Evolutionary conservation across 1,139 yeast species (phyloP).

Genomic region (Candida neerlandica): DNA sequence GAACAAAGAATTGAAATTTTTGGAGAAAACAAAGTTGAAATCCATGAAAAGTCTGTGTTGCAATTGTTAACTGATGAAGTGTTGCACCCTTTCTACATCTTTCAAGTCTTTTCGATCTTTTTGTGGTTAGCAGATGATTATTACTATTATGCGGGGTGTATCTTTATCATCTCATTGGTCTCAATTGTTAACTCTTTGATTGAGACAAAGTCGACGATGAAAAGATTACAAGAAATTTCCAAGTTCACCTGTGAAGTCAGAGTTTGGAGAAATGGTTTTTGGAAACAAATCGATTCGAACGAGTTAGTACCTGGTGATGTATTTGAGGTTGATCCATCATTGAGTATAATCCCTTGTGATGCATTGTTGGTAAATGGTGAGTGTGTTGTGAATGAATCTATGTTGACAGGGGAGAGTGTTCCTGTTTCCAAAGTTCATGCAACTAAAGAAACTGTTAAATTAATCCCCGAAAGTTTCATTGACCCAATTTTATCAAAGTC

Average conservation of each 20-base stretch:
- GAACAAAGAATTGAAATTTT: constrained; percentile 74
- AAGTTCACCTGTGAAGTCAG: constrained; percentile 77
- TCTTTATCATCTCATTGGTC: constrained; percentile 78
- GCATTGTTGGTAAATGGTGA: constrained; percentile 86
- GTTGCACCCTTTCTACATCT: constrained; percentile 90
- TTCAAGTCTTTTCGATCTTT: constrained; percentile 87
- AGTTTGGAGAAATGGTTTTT: constrained; percentile 89
- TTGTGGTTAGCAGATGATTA: constrained; percentile 93
- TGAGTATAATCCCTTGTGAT: constrained; percentile 81
- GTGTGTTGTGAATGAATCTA: constrained; percentile 90
- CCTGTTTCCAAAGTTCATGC: constrained; percentile 87
- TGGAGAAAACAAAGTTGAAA: constrained; percentile 73
- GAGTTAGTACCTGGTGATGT: constrained; percentile 96
- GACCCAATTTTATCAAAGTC: constrained; percentile 71
- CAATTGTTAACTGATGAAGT: constrained; percentile 83
- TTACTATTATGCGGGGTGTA: constrained; percentile 91
- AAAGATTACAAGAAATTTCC: constrained; percentile 73
- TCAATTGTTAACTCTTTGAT: constrained; percentile 78
- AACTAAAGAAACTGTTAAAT: constrained; percentile 57
- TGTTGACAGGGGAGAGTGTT: constrained; percentile 97
- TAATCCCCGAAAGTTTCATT: constrained; percentile 59
- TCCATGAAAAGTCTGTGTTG: constrained; percentile 68
- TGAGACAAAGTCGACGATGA: constrained; percentile 80
- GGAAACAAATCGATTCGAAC: constrained; percentile 81
- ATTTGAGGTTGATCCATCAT: constrained; percentile 86